Conservation (phyloP, 768 basidiomycete species). For the Termitomyces sp. region DNA sequence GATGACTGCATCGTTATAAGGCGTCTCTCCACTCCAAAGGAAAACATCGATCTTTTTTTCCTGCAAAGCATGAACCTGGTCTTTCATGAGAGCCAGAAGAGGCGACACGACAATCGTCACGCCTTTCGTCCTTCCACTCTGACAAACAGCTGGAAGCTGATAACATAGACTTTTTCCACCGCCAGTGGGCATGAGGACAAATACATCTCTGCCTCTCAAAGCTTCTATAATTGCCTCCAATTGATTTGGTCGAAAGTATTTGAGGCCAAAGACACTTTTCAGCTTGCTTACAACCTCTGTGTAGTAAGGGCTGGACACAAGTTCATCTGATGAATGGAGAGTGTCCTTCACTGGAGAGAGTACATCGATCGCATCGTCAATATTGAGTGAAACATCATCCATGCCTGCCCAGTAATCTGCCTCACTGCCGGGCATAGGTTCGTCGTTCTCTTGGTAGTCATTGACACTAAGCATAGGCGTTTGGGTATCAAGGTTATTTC, state of each 20-base stretch:
- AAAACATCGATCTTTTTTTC: slow-evolving; percentile 67
- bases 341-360: slow-evolving; percentile 17
- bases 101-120: slow-evolving; percentile 91
- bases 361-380: slow-evolving; percentile 25
- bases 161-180: slow-evolving; percentile 89
- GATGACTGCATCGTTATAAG: slow-evolving; percentile 35
- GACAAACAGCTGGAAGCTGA: slow-evolving; percentile 87
- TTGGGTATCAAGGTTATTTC: background rate
- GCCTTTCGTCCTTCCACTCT: slow-evolving; percentile 65
- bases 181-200: slow-evolving; percentile 96
- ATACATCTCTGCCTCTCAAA: slow-evolving; percentile 79
- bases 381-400: slow-evolving; percentile 36
- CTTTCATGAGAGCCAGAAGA: slow-evolving; percentile 82
- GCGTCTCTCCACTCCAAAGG: slow-evolving; percentile 59
- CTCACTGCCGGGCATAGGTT: slow-evolving; percentile 35
- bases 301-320: slow-evolving; percentile 28
- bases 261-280: slow-evolving; percentile 57
- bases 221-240: slow-evolving; percentile 82
- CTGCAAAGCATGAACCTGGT: slow-evolving; percentile 74
- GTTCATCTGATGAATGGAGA: slow-evolving; percentile 14
- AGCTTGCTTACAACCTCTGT: slow-evolving; percentile 55
- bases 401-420: slow-evolving; percentile 46
- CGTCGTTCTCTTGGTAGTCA: slow-evolving; percentile 14
- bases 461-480: background rate
- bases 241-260: slow-evolving; percentile 78